Percentiles rank a stretch among this genome's conserved stretches.
Conservation (phyloP, 2,329 filamentous ascomycete genomes). For the Fusarium sulawesiense region DNA sequence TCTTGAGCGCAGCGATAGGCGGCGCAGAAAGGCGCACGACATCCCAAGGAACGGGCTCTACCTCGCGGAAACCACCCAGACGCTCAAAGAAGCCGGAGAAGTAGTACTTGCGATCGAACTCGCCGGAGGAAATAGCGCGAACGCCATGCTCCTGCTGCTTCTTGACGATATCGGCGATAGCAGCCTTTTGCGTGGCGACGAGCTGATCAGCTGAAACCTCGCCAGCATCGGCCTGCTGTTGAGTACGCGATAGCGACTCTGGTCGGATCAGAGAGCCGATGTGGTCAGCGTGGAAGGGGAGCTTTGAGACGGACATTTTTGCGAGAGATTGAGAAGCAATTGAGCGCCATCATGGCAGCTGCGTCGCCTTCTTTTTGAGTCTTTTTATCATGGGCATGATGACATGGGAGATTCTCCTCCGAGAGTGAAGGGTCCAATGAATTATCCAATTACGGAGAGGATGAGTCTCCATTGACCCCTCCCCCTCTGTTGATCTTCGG, state of each 20-base stretch:
- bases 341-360: conserved; percentile 24
- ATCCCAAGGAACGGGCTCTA: conserved; percentile 54
- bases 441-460: conserved; percentile 36
- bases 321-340: conserved; percentile 6
- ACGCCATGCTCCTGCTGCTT: conserved; percentile 73
- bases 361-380: conserved; percentile 4
- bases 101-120: conserved; percentile 68
- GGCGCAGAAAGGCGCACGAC: conserved; percentile 53
- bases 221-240: conserved; percentile 60
- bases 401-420: conserved; percentile 31
- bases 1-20: conserved; percentile 54
- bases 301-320: conserved; percentile 45
- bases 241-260: conserved; percentile 67
- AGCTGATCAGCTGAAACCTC: conserved; percentile 59
- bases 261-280: conserved; percentile 78
- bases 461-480: conserved; percentile 41
- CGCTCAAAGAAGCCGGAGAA: conserved; percentile 63
- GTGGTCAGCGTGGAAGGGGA: conserved; percentile 78
- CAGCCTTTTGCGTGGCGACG: conserved; percentile 66
- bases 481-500: conserved; percentile 44
- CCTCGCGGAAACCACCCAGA: conserved; percentile 54
- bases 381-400: conserved; percentile 40
- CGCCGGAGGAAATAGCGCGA: conserved; percentile 74
- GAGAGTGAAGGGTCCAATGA: conserved; percentile 11
- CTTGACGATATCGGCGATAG: conserved; percentile 73